Base-by-base conservation (phyloP, 2,329 filamentous ascomycete species). In the Exutisphaerella laricina region DNA sequence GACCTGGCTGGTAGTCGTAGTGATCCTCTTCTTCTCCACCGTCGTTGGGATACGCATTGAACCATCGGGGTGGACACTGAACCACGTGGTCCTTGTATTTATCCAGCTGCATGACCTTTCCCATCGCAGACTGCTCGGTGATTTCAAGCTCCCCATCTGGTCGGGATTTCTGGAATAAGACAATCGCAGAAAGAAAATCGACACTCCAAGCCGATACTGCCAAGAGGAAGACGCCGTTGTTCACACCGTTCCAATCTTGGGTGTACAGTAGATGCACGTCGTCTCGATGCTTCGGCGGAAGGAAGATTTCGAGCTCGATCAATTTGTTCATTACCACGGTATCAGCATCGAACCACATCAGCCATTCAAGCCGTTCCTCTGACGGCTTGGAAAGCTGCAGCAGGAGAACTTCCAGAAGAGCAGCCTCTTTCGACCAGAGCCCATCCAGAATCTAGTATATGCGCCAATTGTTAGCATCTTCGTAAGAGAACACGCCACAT, bases 361-460 rank as follows among this genome's bases (percentile, higher is more conserved):
- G 56, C 66, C 66, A 70, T 37, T 68, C 58, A 5, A 68, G 48
- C 3, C 66, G 57, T 37, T 65, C 56, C 9, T 50, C 53, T 8
- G 56, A 50, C 1, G 65, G 62, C 43, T 66, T 66, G 13, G 59
- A 36, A 43, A 67, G 58, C 49, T 65, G 60, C 4, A 54, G 47
- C 42, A 68, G 55, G 9, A 70, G 50, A 10, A 69, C 42, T 4
- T 60, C 57, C 5, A 70, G 54, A 17, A 71, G 62, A 43, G 67
- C 67, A 5, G 64, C 69, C 1, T 62, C 60, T 43, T 71, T 71
- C 43, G 61, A 65, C 68, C 69, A 71, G 3, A 67, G 56, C 21
- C 65, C 63, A 28, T 67, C 64, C 4, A 70, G 53, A 2, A 71
- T 57, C n/a, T n/a, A n/a, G n/a, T n/a, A n/a, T n/a, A n/a, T n/a